Evolutionary conservation across 306 rosid species (phyloP).

Genomic region (Prunus persica): DNA sequence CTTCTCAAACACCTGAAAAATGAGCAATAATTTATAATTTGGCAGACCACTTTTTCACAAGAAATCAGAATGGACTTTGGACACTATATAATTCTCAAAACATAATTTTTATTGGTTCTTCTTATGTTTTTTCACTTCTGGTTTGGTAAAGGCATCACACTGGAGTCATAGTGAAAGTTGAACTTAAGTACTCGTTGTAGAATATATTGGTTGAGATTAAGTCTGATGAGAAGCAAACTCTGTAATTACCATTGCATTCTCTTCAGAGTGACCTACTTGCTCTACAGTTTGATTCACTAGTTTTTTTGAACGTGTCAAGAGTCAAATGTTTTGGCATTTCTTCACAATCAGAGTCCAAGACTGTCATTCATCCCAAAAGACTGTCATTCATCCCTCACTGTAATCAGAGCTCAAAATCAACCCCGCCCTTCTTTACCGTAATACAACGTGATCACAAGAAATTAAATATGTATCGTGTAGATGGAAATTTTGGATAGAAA

Average conservation of each 20-base stretch:
- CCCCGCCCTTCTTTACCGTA: background rate
- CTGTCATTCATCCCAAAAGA: background rate
- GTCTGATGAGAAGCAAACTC: background rate
- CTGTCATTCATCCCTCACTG: background rate
- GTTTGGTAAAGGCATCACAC: background rate
- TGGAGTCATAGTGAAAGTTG: background rate
- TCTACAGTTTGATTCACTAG: background rate
- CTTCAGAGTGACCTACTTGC: background rate
- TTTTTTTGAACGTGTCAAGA: background rate
- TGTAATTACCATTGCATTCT: background rate
- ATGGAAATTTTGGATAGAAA: background rate
- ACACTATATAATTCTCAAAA: conserved; percentile 2
- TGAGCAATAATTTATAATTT: conserved; percentile 3
- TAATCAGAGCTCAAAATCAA: background rate
- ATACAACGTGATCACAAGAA: background rate
- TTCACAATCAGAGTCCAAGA: background rate
- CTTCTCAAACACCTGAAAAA: conserved; percentile 71
- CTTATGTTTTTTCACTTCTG: background rate
- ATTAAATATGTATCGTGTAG: too few relatives aligned
- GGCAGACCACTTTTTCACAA: background rate
- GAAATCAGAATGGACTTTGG: background rate
- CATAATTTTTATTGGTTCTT: background rate
- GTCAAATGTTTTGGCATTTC: background rate
- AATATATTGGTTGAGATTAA: background rate
- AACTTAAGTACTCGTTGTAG: background rate